Evolutionary conservation across 75 land plant species (phyloP).

Genomic region (Adiantum capillusveneris): DNA sequence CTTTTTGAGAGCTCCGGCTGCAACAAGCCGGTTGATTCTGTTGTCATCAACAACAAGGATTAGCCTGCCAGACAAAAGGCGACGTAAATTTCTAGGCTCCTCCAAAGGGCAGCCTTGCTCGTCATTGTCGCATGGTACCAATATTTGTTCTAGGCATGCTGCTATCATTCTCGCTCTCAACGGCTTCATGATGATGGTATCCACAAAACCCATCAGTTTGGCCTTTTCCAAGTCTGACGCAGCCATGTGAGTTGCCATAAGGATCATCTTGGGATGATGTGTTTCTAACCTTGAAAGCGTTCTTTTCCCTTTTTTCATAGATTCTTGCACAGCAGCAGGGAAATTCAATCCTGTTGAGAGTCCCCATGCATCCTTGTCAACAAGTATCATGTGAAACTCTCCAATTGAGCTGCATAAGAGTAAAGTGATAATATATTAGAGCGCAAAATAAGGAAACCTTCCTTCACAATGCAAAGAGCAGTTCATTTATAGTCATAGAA

Average conservation of each 20-base stretch:
- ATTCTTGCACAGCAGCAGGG: constrained; percentile 28
- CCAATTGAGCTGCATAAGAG: constrained; percentile 24
- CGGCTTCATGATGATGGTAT: constrained; percentile 56
- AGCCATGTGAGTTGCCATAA: constrained; percentile 46
- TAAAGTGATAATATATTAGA: too few species aligned
- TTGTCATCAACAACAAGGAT: constrained; percentile 72
- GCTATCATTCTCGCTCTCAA: constrained; percentile 49
- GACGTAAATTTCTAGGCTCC: constrained; percentile 18
- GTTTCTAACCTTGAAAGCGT: neutral
- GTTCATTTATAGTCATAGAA: too few species aligned
- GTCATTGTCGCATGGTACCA: constrained; percentile 35
- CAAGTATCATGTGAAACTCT: constrained; percentile 52
- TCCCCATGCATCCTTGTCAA: constrained; percentile 75
- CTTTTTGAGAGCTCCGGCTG: constrained; percentile 60
- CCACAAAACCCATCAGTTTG: constrained; percentile 44
- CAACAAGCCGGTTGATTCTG: constrained; percentile 44
- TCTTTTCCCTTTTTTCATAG: constrained; percentile 9
- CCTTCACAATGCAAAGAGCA: too few species aligned
- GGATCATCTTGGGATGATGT: constrained; percentile 46
- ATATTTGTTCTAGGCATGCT: constrained; percentile 42
- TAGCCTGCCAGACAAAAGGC: constrained; percentile 41
- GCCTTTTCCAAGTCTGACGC: constrained; percentile 27
- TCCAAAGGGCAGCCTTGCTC: constrained; percentile 10
- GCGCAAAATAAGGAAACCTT: too few species aligned
- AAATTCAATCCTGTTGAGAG: constrained; percentile 40